Evolutionary conservation across 2,329 filamentous ascomycete genomes (phyloP), one percentile per base, ranked within the genome.

Genomic region (Botrytis fragariae): DNA sequence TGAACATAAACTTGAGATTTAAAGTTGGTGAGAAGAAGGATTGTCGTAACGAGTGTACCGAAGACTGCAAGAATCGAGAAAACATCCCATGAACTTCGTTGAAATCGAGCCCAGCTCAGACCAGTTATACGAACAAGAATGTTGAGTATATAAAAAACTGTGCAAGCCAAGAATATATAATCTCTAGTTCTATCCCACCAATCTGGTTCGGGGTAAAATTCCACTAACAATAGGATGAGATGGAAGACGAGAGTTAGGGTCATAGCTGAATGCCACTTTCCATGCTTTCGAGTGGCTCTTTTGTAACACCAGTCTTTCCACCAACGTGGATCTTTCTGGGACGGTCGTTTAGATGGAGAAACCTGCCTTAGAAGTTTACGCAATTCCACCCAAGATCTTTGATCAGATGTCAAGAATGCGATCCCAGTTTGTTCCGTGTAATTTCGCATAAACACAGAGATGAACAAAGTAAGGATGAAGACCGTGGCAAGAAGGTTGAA

Each of bases 381-480:
- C 77, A 99, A 83, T 82, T 99, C 96, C 22, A 99, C 88, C 96
- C 96, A 99, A 0, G 95, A 97, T 78, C 96, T 91, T 81, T 99
- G 96, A 79, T 99, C 96, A 0, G 95, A 92, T 1, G 96, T 99
- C 78, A 99, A 85, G 81, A 95, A 99, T 3, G 96, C 96, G 61
- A 99, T 96, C 1, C 96, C 96, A 0, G 96, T 99, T 83, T 98
- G 95, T 83, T 99, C 96, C 0, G 96, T 99, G 83, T 99, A 99
- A 82, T 98, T 99, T 75, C 96, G 93, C 96, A 99, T 99, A 82
- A 99, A 99, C 75, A 99, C 96, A 73, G 96, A 98, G 65, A 99
- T 97, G 82, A 99, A 99, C 80, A 99, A 85, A 1, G 96, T 99
- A 80, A 99, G 87, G 75, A 99, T 92, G 83, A 99, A 99, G 76